Conservation (phyloP, 2,329 filamentous ascomycete species). For the Neofusicoccum kwambonambiense region DNA sequence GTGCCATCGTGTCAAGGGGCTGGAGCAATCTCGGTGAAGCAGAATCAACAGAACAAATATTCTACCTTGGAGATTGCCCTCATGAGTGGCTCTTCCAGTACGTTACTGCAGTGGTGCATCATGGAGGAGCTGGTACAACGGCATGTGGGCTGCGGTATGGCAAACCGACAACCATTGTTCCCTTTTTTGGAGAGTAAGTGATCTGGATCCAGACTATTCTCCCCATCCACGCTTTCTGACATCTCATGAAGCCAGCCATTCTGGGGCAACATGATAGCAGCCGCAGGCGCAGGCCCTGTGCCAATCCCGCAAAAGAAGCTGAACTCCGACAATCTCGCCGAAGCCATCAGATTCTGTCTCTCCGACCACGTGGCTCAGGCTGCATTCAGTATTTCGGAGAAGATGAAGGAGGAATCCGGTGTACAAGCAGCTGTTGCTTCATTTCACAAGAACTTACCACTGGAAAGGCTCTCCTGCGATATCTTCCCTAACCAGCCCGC, state of each 20-base stretch:
- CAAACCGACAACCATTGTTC: slow-evolving; percentile 72
- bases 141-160: slow-evolving; percentile 71
- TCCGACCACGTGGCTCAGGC: slow-evolving; percentile 35
- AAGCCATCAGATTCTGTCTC: slow-evolving; percentile 59
- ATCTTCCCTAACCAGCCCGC: slow-evolving; percentile 67
- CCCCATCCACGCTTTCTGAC: no score
- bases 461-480: slow-evolving; percentile 55
- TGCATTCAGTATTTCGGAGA: slow-evolving; percentile 40
- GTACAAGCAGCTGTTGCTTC: slow-evolving; percentile 42
- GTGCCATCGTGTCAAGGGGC: slow-evolving; percentile 71
- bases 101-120: slow-evolving; percentile 10
- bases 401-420: slow-evolving; percentile 45
- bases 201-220: no score
- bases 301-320: slow-evolving; percentile 69
- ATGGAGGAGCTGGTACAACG: slow-evolving; percentile 70
- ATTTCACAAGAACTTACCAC: slow-evolving; percentile 50
- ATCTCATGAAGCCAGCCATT: slow-evolving; percentile 57
- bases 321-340: slow-evolving; percentile 61
- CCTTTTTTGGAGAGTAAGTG: slow-evolving; percentile 67
- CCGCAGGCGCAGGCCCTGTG: slow-evolving; percentile 62
- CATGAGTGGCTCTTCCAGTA: slow-evolving; percentile 70
- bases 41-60: slow-evolving; percentile 56
- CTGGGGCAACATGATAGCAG: slow-evolving; percentile 70
- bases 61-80: slow-evolving; percentile 70
- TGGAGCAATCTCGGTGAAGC: slow-evolving; percentile 68